A percentile compares a stretch with the other conserved stretches of the same genome.
Evolutionary conservation across 768 basidiomycete species (phyloP).

Genomic region (Pleurotus giganteus): DNA sequence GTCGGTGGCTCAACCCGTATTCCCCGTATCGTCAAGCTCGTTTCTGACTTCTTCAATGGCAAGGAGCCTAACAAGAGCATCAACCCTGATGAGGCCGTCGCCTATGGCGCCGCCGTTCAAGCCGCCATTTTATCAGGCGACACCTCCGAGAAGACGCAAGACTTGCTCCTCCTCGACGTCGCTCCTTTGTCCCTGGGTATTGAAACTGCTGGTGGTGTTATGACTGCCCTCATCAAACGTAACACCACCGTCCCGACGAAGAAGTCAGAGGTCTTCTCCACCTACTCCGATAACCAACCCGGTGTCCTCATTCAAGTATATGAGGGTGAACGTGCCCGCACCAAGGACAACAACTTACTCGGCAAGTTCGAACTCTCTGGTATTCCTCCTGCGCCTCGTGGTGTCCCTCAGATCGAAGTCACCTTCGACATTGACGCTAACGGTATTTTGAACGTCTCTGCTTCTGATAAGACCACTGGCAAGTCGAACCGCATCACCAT

Average conservation of each 20-base stretch:
- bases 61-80: conserved; percentile 99
- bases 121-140: conserved; percentile 98
- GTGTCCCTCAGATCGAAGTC: conserved; percentile 97
- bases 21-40: conserved; percentile 97
- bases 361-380: conserved; percentile 98
- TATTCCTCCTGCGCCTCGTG: conserved; percentile 95
- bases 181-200: conserved; percentile 98
- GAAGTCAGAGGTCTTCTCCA: conserved; percentile 98
- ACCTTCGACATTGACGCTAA: conserved; percentile 98
- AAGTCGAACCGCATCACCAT: conserved; percentile 94
- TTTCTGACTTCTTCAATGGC: conserved; percentile 97
- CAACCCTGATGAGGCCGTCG: conserved; percentile 99
- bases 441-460: conserved; percentile 94
- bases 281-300: conserved; percentile 97
- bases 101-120: conserved; percentile 99
- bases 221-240: conserved; percentile 97
- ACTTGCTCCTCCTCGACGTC: conserved; percentile 97
- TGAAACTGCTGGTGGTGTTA: conserved; percentile 98
- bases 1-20: conserved; percentile 99
- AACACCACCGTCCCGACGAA: conserved; percentile 99
- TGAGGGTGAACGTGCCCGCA: conserved; percentile 97
- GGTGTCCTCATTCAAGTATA: conserved; percentile 98
- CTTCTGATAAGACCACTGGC: conserved; percentile 94
- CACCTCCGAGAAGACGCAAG: conserved; percentile 98
- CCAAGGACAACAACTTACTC: conserved; percentile 97